Conservation (phyloP, 228 moss, liverwort and hornwort genomes). For the Sphagnum fallax region DNA sequence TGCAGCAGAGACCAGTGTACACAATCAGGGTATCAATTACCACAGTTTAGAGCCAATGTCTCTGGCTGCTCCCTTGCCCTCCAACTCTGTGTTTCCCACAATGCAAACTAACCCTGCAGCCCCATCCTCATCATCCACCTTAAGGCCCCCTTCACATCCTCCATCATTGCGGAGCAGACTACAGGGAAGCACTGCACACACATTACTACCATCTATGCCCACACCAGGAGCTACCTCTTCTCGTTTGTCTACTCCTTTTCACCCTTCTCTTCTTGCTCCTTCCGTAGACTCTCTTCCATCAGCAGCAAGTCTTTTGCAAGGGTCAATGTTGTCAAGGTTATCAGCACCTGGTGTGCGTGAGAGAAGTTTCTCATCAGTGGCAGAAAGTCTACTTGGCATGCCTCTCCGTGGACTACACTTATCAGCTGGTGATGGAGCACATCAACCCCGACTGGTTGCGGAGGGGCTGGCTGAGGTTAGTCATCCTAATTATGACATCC, state of each 20-base stretch:
- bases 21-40: slow-evolving; percentile 35
- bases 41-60: slow-evolving; percentile 21
- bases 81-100: background rate
- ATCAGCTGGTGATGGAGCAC: slow-evolving; percentile 55
- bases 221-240: slow-evolving; percentile 65
- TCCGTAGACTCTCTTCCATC: slow-evolving; percentile 61
- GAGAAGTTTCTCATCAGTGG: slow-evolving; percentile 52
- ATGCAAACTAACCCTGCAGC: slow-evolving; percentile 34
- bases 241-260: slow-evolving; percentile 48
- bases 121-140: slow-evolving; percentile 20
- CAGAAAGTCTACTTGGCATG: slow-evolving; percentile 64
- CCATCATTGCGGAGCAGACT: slow-evolving; percentile 55
- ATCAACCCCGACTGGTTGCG: slow-evolving; percentile 66
- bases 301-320: slow-evolving; percentile 47
- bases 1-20: slow-evolving; percentile 38
- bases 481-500: background rate
- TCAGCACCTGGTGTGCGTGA: slow-evolving; percentile 50
- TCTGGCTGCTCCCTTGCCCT: background rate
- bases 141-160: slow-evolving; percentile 69
- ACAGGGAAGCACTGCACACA: slow-evolving; percentile 44
- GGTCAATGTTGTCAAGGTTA: slow-evolving; percentile 61
- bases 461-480: slow-evolving; percentile 85
- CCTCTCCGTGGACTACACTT: slow-evolving; percentile 70
- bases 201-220: slow-evolving; percentile 38
- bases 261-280: slow-evolving; percentile 49